A percentile compares a stretch with the other conserved stretches of the same genome.
Conservation (phyloP, 495 filamentous ascomycete genomes). For the Aspergillus affinis region DNA sequence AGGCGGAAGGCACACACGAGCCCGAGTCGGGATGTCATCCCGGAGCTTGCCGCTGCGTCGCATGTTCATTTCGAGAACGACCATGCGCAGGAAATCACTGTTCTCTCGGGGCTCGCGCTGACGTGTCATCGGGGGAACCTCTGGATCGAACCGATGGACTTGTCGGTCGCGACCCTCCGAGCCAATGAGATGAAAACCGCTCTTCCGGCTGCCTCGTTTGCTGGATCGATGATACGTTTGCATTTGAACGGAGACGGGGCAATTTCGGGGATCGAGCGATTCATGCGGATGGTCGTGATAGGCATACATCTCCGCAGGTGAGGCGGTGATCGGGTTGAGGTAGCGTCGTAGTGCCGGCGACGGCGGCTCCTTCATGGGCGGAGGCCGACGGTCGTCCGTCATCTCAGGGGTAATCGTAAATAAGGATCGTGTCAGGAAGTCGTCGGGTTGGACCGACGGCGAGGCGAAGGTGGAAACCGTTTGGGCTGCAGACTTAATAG, state of each 20-base stretch:
- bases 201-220: constrained; percentile 34
- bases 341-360: constrained; percentile 88
- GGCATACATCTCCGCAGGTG: constrained; percentile 65
- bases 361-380: constrained; percentile 70
- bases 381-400: constrained; percentile 85
- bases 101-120: constrained; percentile 93
- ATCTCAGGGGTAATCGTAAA: constrained; percentile 76
- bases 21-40: constrained; percentile 76
- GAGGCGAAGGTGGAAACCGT: constrained; percentile 76
- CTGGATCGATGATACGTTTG: constrained; percentile 66
- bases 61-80: constrained; percentile 98
- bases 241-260: constrained; percentile 81
- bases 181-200: constrained; percentile 31
- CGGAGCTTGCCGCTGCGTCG: constrained; percentile 86
- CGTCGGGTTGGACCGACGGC: constrained; percentile 76
- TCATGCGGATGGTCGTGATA: constrained; percentile 48
- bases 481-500: constrained; percentile 79
- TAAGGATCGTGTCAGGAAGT: constrained; percentile 84
- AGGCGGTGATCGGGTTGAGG: constrained; percentile 75
- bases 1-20: constrained; percentile 84
- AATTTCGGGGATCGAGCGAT: constrained; percentile 37
- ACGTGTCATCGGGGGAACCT: constrained; percentile 54
- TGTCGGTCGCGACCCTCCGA: constrained; percentile 31
- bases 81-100: constrained; percentile 87
- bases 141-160: constrained; percentile 45